A percentile compares a stretch with the other conserved stretches of the same genome.
Evolutionary conservation across 257 asterid species (phyloP).

Genomic region (Jasminum sambac): DNA sequence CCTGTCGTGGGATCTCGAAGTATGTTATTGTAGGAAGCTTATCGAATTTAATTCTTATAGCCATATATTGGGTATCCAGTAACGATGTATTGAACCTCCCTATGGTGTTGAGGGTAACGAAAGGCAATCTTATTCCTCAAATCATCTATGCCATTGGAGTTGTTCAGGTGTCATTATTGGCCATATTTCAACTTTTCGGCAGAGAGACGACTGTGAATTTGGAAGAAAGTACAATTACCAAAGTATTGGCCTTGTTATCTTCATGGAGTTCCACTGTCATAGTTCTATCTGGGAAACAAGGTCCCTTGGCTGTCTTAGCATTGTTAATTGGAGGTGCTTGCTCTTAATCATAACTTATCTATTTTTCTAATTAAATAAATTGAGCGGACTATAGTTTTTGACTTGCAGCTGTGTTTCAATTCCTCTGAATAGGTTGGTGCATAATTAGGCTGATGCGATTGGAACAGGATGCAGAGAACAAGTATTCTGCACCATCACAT

Average conservation of each 20-base stretch:
- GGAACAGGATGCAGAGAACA: conserved; percentile 36
- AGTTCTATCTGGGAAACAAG: conserved; percentile 87
- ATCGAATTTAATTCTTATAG: conserved; percentile 54
- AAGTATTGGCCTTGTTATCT: conserved; percentile 67
- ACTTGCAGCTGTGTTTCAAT: conserved; percentile 17
- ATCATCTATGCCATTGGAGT: conserved; percentile 68
- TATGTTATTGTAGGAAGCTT: conserved; percentile 55
- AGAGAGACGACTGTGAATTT: conserved; percentile 31
- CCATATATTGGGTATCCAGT: conserved; percentile 64
- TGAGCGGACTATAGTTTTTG: not conserved
- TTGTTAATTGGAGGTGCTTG: conserved; percentile 67
- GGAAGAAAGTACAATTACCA: conserved; percentile 43
- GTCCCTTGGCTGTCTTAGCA: conserved; percentile 69
- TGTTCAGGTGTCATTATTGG: conserved; percentile 58
- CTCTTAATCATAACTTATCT: conserved; percentile 17
- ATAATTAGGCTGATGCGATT: conserved; percentile 50
- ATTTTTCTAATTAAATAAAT: not conserved
- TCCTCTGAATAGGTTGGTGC: conserved; percentile 67
- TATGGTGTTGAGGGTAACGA: conserved; percentile 30
- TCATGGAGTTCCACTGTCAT: conserved; percentile 79
- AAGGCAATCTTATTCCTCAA: conserved; percentile 66
- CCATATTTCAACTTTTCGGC: conserved; percentile 34
- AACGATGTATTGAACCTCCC: conserved; percentile 40
- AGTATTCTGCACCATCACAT: conserved; percentile 39
- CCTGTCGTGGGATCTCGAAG: conserved; percentile 55